Conservation (phyloP, 2,329 filamentous ascomycete species). For the Thielaviopsis musarum region DNA sequence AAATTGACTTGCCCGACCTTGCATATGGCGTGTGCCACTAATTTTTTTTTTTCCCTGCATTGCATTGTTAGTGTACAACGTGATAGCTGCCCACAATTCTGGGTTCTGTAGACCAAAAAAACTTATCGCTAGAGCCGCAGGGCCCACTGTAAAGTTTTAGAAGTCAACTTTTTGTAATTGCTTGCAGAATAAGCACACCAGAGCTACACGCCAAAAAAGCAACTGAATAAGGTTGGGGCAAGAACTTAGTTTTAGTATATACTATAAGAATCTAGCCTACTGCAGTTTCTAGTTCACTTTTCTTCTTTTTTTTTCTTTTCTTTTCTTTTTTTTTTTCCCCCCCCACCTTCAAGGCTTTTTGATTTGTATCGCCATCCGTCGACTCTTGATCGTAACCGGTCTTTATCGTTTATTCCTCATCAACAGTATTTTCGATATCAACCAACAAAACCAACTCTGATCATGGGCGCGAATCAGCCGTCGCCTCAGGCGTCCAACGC, state of each 20-base stretch:
- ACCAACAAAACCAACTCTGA: conserved; percentile 9
- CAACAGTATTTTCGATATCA: not conserved
- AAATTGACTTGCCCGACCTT: too few species aligned
- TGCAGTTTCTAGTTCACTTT: not conserved
- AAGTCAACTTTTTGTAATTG: not conserved
- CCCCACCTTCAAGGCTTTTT: not conserved
- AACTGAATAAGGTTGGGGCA: too few species aligned
- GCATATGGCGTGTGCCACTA: too few species aligned
- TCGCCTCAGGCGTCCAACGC: conserved; percentile 66
- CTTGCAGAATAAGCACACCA: not conserved
- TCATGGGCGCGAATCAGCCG: conserved; percentile 48
- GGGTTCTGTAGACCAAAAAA: not conserved
- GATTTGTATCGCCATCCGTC: not conserved
- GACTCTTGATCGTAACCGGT: not conserved
- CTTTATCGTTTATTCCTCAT: not conserved
- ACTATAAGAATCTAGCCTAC: not conserved
- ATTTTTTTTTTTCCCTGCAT: not conserved
- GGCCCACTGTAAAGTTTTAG: not conserved
- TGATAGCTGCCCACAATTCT: not conserved
- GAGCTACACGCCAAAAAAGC: too few species aligned
- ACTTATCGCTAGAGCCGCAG: not conserved
- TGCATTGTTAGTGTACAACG: not conserved
- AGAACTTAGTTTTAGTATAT: not conserved
- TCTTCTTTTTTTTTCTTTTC: not conserved
- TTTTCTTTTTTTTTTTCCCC: not conserved